Conservation (phyloP, 1,284 basidiomycete species). For the Volvariella volvacea region DNA sequence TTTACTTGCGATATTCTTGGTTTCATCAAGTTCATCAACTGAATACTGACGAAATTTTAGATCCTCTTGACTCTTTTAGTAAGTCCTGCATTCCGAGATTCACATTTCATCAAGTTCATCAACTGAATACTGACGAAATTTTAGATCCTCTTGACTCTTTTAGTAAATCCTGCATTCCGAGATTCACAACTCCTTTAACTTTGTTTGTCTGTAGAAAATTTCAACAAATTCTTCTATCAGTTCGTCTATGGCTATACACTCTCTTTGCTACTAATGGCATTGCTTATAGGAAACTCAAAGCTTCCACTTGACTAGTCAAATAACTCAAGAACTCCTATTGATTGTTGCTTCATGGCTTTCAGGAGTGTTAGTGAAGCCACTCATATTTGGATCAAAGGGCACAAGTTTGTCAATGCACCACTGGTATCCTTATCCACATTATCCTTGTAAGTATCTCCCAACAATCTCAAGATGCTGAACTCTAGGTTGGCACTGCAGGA, state of each 20-base stretch:
- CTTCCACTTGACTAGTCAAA: constrained; percentile 74
- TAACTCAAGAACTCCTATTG: constrained; percentile 77
- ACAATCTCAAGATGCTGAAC: constrained; percentile 75
- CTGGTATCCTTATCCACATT: constrained; percentile 71
- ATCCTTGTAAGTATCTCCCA: constrained; percentile 65
- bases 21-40: constrained; percentile 92
- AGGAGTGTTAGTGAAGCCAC: constrained; percentile 83
- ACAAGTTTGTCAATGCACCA: constrained; percentile 79
- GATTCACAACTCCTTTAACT: background rate
- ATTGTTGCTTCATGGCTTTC: constrained; percentile 94
- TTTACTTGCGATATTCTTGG: constrained; percentile 79
- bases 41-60: constrained; percentile 75
- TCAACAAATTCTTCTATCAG: constrained; percentile 85
- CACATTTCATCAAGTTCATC: constrained; percentile 94
- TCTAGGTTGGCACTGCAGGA: constrained; percentile 94
- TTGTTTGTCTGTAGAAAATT: constrained; percentile 58
- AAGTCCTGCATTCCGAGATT: constrained; percentile 17
- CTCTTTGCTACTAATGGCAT: background rate
- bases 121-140: constrained; percentile 79
- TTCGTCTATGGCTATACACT: constrained; percentile 3
- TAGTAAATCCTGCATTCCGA: constrained; percentile 43
- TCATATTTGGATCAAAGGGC: constrained; percentile 93
- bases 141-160: constrained; percentile 79
- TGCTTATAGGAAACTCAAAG: constrained; percentile 70
- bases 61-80: constrained; percentile 84